Evolutionary conservation across 148 eudicot species (phyloP).

Genomic region (Limonium bicolor): DNA sequence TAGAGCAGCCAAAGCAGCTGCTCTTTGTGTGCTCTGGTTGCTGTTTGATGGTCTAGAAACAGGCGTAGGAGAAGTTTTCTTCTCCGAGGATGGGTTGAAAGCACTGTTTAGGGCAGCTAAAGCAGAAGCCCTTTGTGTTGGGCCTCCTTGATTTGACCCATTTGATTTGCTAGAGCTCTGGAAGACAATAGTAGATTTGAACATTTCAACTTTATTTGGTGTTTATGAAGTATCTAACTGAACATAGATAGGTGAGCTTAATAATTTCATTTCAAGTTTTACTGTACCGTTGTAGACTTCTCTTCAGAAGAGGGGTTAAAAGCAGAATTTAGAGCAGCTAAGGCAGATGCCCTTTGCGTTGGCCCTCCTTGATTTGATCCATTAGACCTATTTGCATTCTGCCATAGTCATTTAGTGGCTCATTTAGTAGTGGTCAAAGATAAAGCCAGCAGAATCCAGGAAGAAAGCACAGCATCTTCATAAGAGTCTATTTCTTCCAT

Average conservation of each 20-base stretch:
- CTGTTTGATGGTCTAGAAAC: constrained; percentile 28
- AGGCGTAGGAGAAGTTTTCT: constrained; percentile 30
- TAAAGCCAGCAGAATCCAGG: not conserved
- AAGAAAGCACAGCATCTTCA: too few species aligned
- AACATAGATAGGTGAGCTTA: not conserved
- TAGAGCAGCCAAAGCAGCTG: constrained; percentile 96
- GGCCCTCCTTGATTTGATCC: constrained; percentile 78
- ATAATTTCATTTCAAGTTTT: too few species aligned
- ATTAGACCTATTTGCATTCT: constrained; percentile 48
- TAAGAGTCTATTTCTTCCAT: too few species aligned
- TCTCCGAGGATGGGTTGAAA: constrained; percentile 50
- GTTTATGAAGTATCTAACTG: too few species aligned
- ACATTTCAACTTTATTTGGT: too few species aligned
- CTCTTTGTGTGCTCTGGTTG: constrained; percentile 72
- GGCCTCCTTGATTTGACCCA: constrained; percentile 73
- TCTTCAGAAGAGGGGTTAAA: constrained; percentile 56
- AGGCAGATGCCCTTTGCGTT: constrained; percentile 19
- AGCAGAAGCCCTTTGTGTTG: constrained; percentile 24
- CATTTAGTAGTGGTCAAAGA: too few species aligned
- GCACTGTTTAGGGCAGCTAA: constrained; percentile 66
- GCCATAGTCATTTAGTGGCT: constrained; percentile 14
- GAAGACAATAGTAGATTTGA: constrained; percentile 2
- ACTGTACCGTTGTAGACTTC: constrained; percentile 18
- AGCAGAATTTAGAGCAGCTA: constrained; percentile 65
- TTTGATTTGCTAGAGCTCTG: constrained; percentile 52